Conservation (phyloP, 805 yeast species). For the Candida ipomoeae region DNA sequence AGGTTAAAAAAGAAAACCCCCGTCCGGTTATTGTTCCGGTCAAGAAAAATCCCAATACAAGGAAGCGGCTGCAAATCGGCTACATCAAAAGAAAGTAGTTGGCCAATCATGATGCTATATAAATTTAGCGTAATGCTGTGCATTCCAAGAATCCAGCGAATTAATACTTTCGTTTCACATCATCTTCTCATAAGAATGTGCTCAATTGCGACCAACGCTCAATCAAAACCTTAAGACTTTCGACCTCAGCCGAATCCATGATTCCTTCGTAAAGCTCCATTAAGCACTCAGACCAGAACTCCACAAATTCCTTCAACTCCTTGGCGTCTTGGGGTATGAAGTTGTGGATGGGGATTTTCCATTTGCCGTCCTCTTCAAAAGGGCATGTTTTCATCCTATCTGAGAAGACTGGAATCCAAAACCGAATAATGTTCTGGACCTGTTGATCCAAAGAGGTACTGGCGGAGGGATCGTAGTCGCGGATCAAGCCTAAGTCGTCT, state of each 20-base stretch:
- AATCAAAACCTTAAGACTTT: constrained; percentile 18
- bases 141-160: not conserved
- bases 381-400: constrained; percentile 37
- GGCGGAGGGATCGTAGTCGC: constrained; percentile 40
- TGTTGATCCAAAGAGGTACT: constrained; percentile 40
- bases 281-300: constrained; percentile 51
- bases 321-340: constrained; percentile 6
- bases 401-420: constrained; percentile 51
- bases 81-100: not conserved
- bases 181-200: not conserved
- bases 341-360: constrained; percentile 15
- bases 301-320: constrained; percentile 36
- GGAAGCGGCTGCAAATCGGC: constrained; percentile 2
- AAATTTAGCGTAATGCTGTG: not conserved
- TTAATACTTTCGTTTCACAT: not conserved
- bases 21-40: not conserved
- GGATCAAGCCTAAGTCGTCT: constrained; percentile 48
- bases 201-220: constrained; percentile 13
- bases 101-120: not conserved
- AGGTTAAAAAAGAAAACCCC: constrained; percentile 1
- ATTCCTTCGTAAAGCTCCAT: constrained; percentile 13
- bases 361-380: constrained; percentile 14
- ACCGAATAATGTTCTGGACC: constrained; percentile 33
- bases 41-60: not conserved
- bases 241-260: constrained; percentile 9